Evolutionary conservation across 352 stramenopile genomes (phyloP), one percentile per base, ranked within the genome.

Genomic region (Bremia lactucae): DNA sequence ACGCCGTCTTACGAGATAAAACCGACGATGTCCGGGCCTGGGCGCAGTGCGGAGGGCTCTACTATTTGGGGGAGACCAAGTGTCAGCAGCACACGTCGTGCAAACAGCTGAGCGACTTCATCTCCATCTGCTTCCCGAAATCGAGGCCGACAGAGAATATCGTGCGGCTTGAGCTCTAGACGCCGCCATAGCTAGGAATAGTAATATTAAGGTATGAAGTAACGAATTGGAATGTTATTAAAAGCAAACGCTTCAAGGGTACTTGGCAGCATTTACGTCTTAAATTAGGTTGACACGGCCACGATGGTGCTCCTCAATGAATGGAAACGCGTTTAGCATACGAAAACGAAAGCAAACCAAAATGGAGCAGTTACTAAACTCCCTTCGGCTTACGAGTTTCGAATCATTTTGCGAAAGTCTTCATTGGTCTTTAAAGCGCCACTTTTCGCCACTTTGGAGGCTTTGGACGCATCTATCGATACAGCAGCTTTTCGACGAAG

Each of bases 381-480:
- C n/a, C n/a, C n/a, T n/a, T n/a, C n/a, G n/a, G n/a, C n/a, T n/a
- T n/a, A 70, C 46, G 65, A 64, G 33, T 67, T 73, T 33, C 80
- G 52, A 31, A 86, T 49, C 46, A 86, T 55, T 31, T 76, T 72
- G 31, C 73, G 73, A 22, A 86, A 86, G 23, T 86, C 73, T 10
- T 68, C 73, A 46, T 86, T 86, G n/a, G 62, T 76, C 53, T 82
- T 83, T 2, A 68, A 61, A 16, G 38, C 28, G 11, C 5, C 68
- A 15, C 59, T 47, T 15, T 22, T 37, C 18, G 20, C 19, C 6
- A 15, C 8, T 3, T n/a, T n/a, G n/a, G 35, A 36, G 0, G 35
- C 46, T 18, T 49, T 56, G 7, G 42, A 7, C 19, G 39, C 36
- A 26, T 36, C 52, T 9, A 62, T 64, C 24, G 71, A 63, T 2